Conservation (phyloP, 305 asterid genomes). For the Fraxinus dipetala region DNA sequence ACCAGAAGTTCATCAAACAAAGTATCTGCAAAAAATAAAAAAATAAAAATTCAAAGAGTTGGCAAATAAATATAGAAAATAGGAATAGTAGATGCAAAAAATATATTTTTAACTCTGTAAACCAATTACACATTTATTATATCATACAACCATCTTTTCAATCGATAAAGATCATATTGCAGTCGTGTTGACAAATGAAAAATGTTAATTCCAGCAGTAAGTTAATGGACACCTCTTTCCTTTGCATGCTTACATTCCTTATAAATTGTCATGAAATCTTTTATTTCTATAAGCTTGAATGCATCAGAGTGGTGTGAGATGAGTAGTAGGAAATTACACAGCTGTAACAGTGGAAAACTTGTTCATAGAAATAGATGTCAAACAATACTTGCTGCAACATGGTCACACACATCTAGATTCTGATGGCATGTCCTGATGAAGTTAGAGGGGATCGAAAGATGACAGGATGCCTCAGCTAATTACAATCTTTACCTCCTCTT, state of each 20-base stretch:
- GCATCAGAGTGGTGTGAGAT: not conserved
- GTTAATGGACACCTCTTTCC: not conserved
- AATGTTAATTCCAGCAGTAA: not conserved
- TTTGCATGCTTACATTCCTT: not conserved
- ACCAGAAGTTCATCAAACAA: slow-evolving; percentile 82
- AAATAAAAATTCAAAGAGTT: not conserved
- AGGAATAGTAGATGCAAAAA: slow-evolving; percentile 12
- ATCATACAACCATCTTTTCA: slow-evolving; percentile 12
- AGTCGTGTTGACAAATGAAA: slow-evolving; percentile 10
- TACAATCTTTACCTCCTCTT: slow-evolving; percentile 70
- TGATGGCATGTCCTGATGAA: slow-evolving; percentile 14
- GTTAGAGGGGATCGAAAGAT: slow-evolving; percentile 6
- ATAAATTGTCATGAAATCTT: not conserved
- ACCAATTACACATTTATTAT: not conserved
- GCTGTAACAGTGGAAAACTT: not conserved
- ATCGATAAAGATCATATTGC: slow-evolving; percentile 2
- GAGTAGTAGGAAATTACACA: not conserved
- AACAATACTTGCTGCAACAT: slow-evolving; percentile 11
- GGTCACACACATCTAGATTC: not conserved
- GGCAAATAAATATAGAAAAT: not conserved
- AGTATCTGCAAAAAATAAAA: slow-evolving; percentile 51
- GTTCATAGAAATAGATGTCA: slow-evolving; percentile 7
- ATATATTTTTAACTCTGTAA: not conserved
- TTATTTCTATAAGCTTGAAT: not conserved
- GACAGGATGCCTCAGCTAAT: slow-evolving; percentile 13